A percentile compares a stretch with the other conserved stretches of the same genome.
phyloP scores from a whole-genome alignment of 768 basidiomycete genomes.

The Suillus ampliporus region DNA sequence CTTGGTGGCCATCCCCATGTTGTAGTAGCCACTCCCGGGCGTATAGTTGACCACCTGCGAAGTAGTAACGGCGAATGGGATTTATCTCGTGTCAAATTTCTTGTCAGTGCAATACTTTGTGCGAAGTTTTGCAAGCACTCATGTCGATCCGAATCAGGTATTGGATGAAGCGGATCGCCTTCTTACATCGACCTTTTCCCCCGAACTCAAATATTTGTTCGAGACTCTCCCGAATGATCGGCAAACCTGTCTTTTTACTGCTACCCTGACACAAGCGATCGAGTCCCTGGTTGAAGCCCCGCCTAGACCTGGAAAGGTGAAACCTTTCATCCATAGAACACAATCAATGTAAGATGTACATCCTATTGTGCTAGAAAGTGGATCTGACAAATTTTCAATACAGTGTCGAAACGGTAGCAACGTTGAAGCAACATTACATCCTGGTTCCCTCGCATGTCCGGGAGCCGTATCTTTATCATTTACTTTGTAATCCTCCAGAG shows the following conservation, averaged over 20 bases:
- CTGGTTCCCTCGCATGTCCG: slow-evolving; percentile 95
- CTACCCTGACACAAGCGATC: slow-evolving; percentile 88
- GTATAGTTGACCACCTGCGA: slow-evolving; percentile 88
- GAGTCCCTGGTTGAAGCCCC: slow-evolving; percentile 74
- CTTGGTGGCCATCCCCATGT: slow-evolving; percentile 87
- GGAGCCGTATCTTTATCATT: slow-evolving; percentile 88
- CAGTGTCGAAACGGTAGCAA: slow-evolving; percentile 90
- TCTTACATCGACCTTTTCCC: slow-evolving; percentile 85
- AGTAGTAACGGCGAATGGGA: slow-evolving; percentile 83
- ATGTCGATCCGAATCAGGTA: slow-evolving; percentile 53
- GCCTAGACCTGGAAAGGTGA: slow-evolving; percentile 82
- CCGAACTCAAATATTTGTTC: slow-evolving; percentile 84
- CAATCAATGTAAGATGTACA: slow-evolving; percentile 62
- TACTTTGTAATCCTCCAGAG: slow-evolving; percentile 89
- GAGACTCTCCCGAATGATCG: slow-evolving; percentile 76
- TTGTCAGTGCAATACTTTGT: slow-evolving; percentile 56
- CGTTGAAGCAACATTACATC: slow-evolving; percentile 86
- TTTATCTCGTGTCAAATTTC: slow-evolving; percentile 80
- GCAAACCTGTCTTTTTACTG: slow-evolving; percentile 98
- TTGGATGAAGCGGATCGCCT: slow-evolving; percentile 97
- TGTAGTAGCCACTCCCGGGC: slow-evolving; percentile 94
- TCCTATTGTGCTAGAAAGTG: background rate
- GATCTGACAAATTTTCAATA: slow-evolving; percentile 13
- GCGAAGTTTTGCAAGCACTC: background rate
- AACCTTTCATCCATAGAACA: slow-evolving; percentile 86